phyloP scores from a whole-genome alignment of 179 eudicot genomes.

The Beta corolliflora region DNA sequence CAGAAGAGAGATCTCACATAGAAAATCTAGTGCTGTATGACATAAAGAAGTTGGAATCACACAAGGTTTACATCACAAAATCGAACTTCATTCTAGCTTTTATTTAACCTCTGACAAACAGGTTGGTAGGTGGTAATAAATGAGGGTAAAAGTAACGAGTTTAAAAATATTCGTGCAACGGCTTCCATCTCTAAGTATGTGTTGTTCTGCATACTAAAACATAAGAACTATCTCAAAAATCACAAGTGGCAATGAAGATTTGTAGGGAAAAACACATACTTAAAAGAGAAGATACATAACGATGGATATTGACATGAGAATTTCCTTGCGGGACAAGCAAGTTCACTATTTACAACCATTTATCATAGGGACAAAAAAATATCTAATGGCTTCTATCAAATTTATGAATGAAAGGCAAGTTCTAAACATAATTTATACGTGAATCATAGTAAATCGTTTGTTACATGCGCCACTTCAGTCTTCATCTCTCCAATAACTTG shows the following conservation, averaged over 20 bases:
- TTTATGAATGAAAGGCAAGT: neutral
- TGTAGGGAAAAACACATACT: no score
- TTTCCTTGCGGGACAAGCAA: no score
- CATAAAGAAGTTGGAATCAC: neutral
- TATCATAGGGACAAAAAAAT: neutral
- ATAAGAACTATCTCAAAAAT: no score
- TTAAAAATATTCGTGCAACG: no score
- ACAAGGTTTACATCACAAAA: neutral
- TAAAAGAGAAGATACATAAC: no score
- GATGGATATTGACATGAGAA: no score
- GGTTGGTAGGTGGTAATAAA: neutral
- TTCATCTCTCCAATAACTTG: neutral
- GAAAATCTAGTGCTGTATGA: neutral
- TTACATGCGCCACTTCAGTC: slow-evolving; percentile 4
- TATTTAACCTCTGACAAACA: neutral
- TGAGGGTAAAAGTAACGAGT: no score
- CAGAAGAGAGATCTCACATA: neutral
- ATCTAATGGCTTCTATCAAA: neutral
- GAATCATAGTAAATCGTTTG: neutral
- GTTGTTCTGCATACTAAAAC: no score
- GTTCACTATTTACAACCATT: no score
- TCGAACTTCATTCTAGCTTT: neutral
- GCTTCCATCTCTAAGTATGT: no score
- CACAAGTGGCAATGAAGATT: no score
- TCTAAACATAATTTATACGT: neutral